phyloP scores from a whole-genome alignment of 208 protist genomes.

The Phytomonas francai region DNA sequence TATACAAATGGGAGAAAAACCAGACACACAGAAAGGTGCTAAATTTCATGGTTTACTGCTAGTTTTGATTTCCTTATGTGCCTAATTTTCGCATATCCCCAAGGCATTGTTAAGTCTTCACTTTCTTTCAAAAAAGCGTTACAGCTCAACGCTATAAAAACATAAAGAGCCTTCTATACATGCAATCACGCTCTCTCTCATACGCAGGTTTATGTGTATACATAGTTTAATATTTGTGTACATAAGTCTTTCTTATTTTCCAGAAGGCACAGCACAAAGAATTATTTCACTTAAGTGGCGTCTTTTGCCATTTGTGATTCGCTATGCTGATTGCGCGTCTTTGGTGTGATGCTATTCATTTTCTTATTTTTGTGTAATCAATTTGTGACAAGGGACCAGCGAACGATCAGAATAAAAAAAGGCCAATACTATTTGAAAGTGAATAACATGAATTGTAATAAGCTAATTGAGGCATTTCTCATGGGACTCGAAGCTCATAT shows the following conservation, averaged over 20 bases:
- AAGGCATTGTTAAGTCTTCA: conserved; percentile 6
- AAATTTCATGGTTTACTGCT: background rate
- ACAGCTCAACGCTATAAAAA: background rate
- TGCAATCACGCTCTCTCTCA: conserved; percentile 10
- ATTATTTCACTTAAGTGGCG: background rate
- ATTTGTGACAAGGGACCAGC: background rate
- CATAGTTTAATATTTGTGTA: background rate
- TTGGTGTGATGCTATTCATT: background rate
- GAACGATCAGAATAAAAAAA: background rate
- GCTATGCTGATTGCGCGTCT: conserved; percentile 2
- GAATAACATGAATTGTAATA: background rate
- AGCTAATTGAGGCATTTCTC: background rate
- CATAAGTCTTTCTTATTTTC: background rate
- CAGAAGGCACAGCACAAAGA: background rate
- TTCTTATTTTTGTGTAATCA: background rate
- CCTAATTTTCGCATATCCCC: conserved; percentile 2
- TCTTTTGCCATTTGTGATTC: conserved; percentile 2
- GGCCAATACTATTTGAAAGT: background rate
- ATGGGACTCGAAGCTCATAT: background rate
- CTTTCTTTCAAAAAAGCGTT: background rate
- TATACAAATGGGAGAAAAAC: background rate
- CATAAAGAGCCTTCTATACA: background rate
- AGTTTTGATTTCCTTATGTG: background rate
- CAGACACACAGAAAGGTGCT: background rate
- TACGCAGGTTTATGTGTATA: conserved; percentile 2